A percentile compares a stretch with the other conserved stretches of the same genome.
phyloP scores from a whole-genome alignment of 148 eudicot genomes.

The Rhododendron griersonianum region DNA sequence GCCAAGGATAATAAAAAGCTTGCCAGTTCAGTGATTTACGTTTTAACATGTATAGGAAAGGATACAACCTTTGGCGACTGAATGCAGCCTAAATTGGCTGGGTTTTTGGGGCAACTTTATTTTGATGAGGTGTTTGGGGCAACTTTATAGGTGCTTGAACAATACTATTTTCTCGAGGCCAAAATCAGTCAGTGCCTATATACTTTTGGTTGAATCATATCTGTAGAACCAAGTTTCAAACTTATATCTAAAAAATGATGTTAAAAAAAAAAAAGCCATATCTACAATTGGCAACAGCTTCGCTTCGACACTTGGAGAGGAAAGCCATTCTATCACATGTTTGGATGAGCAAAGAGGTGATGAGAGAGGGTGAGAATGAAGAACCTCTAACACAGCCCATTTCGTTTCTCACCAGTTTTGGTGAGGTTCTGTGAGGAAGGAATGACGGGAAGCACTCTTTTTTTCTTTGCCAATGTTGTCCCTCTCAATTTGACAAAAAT shows the following conservation, averaged over 20 bases:
- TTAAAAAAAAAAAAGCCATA: too few relatives aligned
- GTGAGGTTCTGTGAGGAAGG: neutral
- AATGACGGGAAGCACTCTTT: neutral
- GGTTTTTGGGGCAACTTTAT: neutral
- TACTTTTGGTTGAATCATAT: neutral
- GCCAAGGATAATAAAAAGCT: neutral
- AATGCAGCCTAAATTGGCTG: neutral
- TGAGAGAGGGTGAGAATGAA: neutral
- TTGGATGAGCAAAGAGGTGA: neutral
- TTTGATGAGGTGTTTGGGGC: neutral
- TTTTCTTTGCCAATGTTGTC: neutral
- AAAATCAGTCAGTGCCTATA: too few relatives aligned
- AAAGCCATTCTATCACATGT: neutral
- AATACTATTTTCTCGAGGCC: too few relatives aligned
- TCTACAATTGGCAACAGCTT: too few relatives aligned
- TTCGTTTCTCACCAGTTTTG: neutral
- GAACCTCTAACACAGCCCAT: neutral
- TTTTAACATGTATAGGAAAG: neutral
- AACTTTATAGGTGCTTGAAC: neutral
- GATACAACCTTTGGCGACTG: neutral
- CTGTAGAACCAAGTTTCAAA: neutral
- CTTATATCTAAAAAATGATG: neutral
- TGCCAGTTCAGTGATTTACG: neutral
- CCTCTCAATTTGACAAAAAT: neutral
- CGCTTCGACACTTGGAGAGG: neutral